These are phyloP conservation scores for Aspergillus cavernicola DNA, from an alignment of 495 filamentous ascomycete genomes.

Conservation along the genomic window DNA sequence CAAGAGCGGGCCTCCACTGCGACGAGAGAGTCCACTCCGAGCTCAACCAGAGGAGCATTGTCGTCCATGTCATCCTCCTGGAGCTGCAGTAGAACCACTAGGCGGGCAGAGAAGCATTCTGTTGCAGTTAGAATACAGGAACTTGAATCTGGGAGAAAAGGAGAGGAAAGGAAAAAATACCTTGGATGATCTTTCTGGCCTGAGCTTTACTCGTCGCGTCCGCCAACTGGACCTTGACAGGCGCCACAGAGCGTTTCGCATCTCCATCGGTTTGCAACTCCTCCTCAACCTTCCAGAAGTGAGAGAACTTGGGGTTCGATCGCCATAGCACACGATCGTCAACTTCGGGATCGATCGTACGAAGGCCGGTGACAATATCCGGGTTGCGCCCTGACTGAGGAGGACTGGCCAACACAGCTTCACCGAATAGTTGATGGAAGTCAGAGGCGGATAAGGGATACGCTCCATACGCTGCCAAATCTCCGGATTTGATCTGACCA, in stretches of 20 bases:
- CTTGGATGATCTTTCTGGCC: neutral
- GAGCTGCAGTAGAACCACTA: neutral
- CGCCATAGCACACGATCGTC: neutral
- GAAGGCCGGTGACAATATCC: neutral
- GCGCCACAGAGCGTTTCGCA: too few species aligned
- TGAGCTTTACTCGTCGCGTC: neutral
- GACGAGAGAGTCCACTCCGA: conserved; percentile 48
- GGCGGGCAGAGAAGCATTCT: neutral
- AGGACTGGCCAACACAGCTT: neutral
- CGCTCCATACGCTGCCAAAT: neutral
- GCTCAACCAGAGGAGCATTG: conserved; percentile 14
- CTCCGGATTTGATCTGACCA: neutral
- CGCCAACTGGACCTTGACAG: too few species aligned
- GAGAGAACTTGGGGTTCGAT: neutral
- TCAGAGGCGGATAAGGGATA: conserved; percentile 38
- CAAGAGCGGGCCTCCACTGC: conserved; percentile 46
- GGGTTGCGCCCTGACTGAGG: neutral
- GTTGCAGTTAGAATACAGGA: too few species aligned
- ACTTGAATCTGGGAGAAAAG: too few species aligned
- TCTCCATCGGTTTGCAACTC: too few species aligned
- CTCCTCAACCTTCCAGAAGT: too few species aligned
- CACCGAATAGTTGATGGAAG: conserved; percentile 36
- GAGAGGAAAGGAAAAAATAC: too few species aligned
- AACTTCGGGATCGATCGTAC: neutral
- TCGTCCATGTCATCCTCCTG: neutral